Evolutionary conservation across 2,329 filamentous ascomycete species (phyloP).

Genomic region (Blastomyces gilchristii): DNA sequence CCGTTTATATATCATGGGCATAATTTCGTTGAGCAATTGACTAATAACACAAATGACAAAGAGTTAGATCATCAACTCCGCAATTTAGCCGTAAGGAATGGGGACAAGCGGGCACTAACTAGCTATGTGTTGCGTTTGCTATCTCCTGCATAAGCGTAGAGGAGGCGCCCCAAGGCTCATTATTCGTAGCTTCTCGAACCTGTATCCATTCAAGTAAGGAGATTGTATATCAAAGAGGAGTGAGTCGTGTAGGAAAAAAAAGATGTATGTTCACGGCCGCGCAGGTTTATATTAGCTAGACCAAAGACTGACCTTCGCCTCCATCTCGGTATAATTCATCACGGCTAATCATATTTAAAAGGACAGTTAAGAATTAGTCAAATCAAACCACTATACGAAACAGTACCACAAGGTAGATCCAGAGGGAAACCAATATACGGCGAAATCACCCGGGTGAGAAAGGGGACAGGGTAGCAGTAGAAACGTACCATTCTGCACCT

Average conservation of each 20-base stretch:
- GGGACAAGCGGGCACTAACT: conserved; percentile 50
- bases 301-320: conserved; percentile 46
- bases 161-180: conserved; percentile 90
- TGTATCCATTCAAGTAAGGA: conserved; percentile 32
- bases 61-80: conserved; percentile 12
- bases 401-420: background rate
- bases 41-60: conserved; percentile 38
- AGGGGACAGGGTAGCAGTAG: background rate
- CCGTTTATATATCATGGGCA: conserved; percentile 99
- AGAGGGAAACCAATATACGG: background rate
- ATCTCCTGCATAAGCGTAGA: conserved; percentile 93
- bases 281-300: conserved; percentile 7
- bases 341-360: conserved; percentile 52
- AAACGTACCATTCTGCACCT: conserved; percentile 80
- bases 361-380: conserved; percentile 9
- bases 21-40: conserved; percentile 95
- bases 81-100: conserved; percentile 4
- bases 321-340: conserved; percentile 97
- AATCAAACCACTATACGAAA: background rate
- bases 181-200: conserved; percentile 97
- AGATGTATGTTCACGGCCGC: conserved; percentile 4
- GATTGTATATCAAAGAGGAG: background rate
- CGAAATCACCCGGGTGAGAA: background rate
- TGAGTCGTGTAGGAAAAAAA: background rate
- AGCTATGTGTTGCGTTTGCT: conserved; percentile 94